Conservation (phyloP, 345 rosid species). For the Boechera divaricarpa region DNA sequence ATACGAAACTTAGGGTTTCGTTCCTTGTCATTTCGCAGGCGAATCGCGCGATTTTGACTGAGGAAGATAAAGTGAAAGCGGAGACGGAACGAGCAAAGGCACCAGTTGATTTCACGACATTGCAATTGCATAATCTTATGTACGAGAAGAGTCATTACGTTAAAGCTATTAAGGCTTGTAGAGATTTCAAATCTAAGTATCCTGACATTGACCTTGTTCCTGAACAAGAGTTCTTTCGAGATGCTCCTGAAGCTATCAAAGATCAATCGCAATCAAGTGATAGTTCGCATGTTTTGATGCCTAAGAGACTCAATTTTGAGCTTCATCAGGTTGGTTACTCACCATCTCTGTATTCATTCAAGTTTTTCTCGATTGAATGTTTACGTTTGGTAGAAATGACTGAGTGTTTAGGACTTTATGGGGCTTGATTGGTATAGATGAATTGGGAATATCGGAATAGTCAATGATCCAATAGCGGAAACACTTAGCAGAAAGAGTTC, state of each 20-base stretch:
- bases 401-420: background rate
- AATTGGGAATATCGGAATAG: background rate
- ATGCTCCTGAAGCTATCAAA: constrained; percentile 80
- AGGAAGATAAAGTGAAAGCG: constrained; percentile 83
- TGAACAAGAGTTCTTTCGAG: constrained; percentile 69
- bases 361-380: background rate
- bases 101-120: constrained; percentile 83
- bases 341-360: background rate
- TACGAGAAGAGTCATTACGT: constrained; percentile 94
- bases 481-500: background rate
- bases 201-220: constrained; percentile 91
- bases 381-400: constrained; percentile 8
- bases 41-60: constrained; percentile 73
- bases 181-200: constrained; percentile 87
- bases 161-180: constrained; percentile 91
- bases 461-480: background rate
- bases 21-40: constrained; percentile 49
- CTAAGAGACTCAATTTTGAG: constrained; percentile 84
- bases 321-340: constrained; percentile 68
- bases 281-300: constrained; percentile 78
- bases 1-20: constrained; percentile 27
- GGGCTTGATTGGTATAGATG: background rate
- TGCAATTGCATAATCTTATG: constrained; percentile 92
- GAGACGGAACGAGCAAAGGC: constrained; percentile 89
- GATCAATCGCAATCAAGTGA: constrained; percentile 55